These are phyloP conservation scores for Yamadazyma atlantica DNA, from an alignment of 1,139 yeast genomes.

Conservation along the genomic window DNA sequence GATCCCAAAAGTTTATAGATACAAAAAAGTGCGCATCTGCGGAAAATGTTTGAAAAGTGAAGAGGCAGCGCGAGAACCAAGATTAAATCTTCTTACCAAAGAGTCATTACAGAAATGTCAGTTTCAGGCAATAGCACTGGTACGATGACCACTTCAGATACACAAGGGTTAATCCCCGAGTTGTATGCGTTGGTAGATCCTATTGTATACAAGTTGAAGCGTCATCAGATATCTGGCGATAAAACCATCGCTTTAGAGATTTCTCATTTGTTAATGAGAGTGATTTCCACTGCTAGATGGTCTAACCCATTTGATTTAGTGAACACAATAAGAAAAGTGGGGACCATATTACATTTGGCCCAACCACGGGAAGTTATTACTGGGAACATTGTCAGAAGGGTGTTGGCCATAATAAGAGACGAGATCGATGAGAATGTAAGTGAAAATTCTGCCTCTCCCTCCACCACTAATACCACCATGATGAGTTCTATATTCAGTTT, in stretches of 20 bases:
- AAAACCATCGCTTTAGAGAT: constrained; percentile 82
- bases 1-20: no score
- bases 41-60: no score
- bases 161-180: constrained; percentile 28
- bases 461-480: constrained; percentile 42
- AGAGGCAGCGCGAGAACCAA: no score
- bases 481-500: constrained; percentile 88
- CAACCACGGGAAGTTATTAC: constrained; percentile 81
- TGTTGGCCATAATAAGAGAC: constrained; percentile 83
- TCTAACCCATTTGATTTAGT: constrained; percentile 71
- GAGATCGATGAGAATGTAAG: constrained; percentile 62
- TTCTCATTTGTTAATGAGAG: constrained; percentile 82
- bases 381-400: constrained; percentile 90
- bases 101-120: not conserved
- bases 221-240: constrained; percentile 74
- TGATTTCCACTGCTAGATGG: constrained; percentile 91
- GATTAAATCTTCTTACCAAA: no score
- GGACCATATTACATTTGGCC: constrained; percentile 56
- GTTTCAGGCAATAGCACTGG: not conserved
- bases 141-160: constrained; percentile 1
- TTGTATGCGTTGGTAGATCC: constrained; percentile 40
- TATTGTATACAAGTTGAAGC: constrained; percentile 51
- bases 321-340: constrained; percentile 64
- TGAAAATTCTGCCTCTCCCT: constrained; percentile 15
- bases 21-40: no score